Evolutionary conservation across 1,284 basidiomycete genomes (phyloP).

Genomic region (Sphaerobolus stellatus): DNA sequence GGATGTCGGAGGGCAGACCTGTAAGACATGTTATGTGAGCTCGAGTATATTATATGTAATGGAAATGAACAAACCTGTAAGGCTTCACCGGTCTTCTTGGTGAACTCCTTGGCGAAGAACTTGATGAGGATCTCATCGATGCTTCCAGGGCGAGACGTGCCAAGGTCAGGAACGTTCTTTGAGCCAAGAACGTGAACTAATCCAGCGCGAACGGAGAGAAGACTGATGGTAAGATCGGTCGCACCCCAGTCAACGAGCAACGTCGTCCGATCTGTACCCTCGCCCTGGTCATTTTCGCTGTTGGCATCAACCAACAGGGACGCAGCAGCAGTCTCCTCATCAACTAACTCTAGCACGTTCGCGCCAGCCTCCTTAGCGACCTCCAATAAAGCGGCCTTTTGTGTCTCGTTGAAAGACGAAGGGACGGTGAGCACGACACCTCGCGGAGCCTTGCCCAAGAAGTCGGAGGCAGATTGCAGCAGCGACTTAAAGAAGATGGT

Average conservation of each 20-base stretch:
- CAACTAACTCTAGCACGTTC: slow-evolving; percentile 80
- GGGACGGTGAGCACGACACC: slow-evolving; percentile 88
- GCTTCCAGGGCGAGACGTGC: slow-evolving; percentile 53
- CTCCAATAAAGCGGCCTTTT: slow-evolving; percentile 69
- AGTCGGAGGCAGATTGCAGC: slow-evolving; percentile 87
- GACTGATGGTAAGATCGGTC: slow-evolving; percentile 58
- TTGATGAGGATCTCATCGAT: slow-evolving; percentile 85
- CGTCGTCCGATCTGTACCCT: slow-evolving; percentile 58
- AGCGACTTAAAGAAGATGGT: slow-evolving; percentile 86
- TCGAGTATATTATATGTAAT: too few relatives aligned
- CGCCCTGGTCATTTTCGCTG: slow-evolving; percentile 15
- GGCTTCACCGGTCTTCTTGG: slow-evolving; percentile 74
- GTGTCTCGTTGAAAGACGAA: slow-evolving; percentile 67
- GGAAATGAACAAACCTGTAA: too few relatives aligned
- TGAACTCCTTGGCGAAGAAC: slow-evolving; percentile 95
- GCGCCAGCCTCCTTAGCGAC: slow-evolving; percentile 84
- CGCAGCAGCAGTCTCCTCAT: slow-evolving; percentile 78
- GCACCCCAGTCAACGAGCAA: slow-evolving; percentile 73
- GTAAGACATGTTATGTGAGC: too few relatives aligned
- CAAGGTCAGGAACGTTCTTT: slow-evolving; percentile 38
- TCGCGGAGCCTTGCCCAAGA: slow-evolving; percentile 80
- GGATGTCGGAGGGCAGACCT: slow-evolving; percentile 51
- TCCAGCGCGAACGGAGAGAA: slow-evolving; percentile 68
- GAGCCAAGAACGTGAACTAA: slow-evolving; percentile 54
- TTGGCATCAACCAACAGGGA: slow-evolving; percentile 27